Evolutionary conservation across 768 basidiomycete species (phyloP), one percentile per base, ranked within the genome.

Genomic region (Neoboletus magnificus): DNA sequence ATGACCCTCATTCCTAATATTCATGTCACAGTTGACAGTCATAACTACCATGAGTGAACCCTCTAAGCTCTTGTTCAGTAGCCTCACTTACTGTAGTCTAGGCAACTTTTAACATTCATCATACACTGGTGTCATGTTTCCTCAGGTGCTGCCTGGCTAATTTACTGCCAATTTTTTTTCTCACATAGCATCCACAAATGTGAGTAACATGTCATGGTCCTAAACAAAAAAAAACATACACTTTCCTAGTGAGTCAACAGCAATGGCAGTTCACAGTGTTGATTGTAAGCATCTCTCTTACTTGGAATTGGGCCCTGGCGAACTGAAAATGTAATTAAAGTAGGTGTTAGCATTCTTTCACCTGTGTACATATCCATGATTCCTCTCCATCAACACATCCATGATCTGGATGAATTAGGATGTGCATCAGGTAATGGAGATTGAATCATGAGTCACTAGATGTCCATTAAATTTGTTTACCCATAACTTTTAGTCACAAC

Each of bases 41-140:
- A 20, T 61, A 39, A 58, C 10, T 42, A 80, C 79, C 1, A 70
- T 65, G 48, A 50, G 69, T 49, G 8, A 2, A 18, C 13, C 4
- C 3, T 12, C 5, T 39, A n/a, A 48, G n/a, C 1, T 37, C 40
- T 35, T 50, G 18, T 9, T 5, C 33, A 23, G 2, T 25, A 27
- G 3, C 12, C 48, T 50, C 29, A 59, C 30, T n/a, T 48, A 2
- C 50, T 69, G 22, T 66, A 70, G 0, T 70, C 73, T 73, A 59
- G 79, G 80, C 79, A 1, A 60, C n/a, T 77, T 27, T 66, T 80
- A 29, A 82, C 80, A 0, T 75, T 80, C 48, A 69, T 80, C 25
- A 79, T 82, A 5, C 80, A 82, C 55, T 77, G 80, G 79, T 81
- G 54, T 30, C 73, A 50, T n/a, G 15, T 43, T 37, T 23, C 10